Conservation (phyloP, 176 grass and related monocot genomes). For the Oryza meyeriana region DNA sequence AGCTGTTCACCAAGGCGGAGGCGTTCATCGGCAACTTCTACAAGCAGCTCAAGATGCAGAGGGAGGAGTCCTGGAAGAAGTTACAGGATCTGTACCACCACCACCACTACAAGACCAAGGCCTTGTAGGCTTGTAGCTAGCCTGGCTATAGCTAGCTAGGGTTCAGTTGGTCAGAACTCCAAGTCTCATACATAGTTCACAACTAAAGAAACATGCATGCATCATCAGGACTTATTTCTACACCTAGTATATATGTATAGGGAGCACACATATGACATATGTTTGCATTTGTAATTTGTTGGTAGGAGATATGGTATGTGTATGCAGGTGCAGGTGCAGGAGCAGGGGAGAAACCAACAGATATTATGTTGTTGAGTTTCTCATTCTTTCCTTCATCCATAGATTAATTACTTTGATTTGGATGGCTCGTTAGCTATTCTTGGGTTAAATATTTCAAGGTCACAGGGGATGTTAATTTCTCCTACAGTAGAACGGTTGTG, state of each 20-base stretch:
- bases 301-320: not conserved
- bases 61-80: slow-evolving; percentile 82
- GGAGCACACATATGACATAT: not conserved
- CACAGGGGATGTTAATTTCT: not conserved
- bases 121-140: slow-evolving; percentile 34
- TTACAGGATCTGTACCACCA: slow-evolving; percentile 48
- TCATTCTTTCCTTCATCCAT: slow-evolving; percentile 1
- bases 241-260: not conserved
- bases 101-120: slow-evolving; percentile 26
- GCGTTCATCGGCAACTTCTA: slow-evolving; percentile 74
- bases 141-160: not conserved
- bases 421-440: not conserved
- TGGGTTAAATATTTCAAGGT: not conserved
- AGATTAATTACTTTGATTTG: not conserved
- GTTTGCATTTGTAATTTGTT: not conserved
- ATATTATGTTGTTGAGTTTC: slow-evolving; percentile 25
- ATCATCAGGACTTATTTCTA: not conserved
- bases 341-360: slow-evolving; percentile 5
- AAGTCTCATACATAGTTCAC: not conserved
- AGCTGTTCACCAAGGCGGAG: slow-evolving; percentile 67
- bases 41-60: slow-evolving; percentile 73
- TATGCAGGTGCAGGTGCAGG: not conserved
- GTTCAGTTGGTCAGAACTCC: not conserved
- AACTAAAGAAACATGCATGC: not conserved
- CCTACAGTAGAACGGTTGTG: not conserved